Base-by-base conservation (phyloP, 352 stramenopile genomes). In the Pythium brassicae region DNA sequence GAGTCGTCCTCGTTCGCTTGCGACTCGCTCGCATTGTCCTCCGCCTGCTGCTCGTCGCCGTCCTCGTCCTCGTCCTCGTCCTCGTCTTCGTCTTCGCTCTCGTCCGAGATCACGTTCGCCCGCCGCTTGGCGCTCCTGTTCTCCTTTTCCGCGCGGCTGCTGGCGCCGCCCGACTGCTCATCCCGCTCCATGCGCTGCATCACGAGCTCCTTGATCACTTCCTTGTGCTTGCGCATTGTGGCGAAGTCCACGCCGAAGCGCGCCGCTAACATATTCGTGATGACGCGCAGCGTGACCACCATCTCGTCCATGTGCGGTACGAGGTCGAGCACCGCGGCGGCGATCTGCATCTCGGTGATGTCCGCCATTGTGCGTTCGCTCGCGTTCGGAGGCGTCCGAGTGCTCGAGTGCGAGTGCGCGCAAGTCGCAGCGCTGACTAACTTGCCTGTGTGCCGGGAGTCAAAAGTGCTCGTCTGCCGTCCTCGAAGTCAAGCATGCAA, bases 221-320 rank as follows among this genome's bases (percentile, higher is more conserved):
- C 37, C 20, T 44, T 42, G 25, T 55, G 55, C 37, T 29, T 26
- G 11, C 29, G 47, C 11, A 61, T 61, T 23, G 37, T 43, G 23
- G 48, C 22, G 12, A 50, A 63, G 20, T 71, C 59, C 37, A 89
- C 78, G 12, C 59, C 62, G 11, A 93, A 73, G 42, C 69, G 73
- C 23, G 49, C 40, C 19, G 78, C 77, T 29, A 94, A 56, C 43
- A 74, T 74, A 50, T 77, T 54, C 59, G 78, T 69, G 29, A 94
- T 58, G 25, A 66, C 55, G 14, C 69, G 64, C 10, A 92, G 46
- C 19, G 71, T 89, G 46, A 76, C 75, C 20, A 66, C 71, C 26
- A 63, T 45, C 17, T 68, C 66, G 49, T 92, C 69, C 68, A 94
- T 74, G 10, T 55, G 59, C 32, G 84, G 82, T 1, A 92, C 69